Base-by-base conservation (phyloP, 345 rosid species). In the Odontarrhena argentea region DNA sequence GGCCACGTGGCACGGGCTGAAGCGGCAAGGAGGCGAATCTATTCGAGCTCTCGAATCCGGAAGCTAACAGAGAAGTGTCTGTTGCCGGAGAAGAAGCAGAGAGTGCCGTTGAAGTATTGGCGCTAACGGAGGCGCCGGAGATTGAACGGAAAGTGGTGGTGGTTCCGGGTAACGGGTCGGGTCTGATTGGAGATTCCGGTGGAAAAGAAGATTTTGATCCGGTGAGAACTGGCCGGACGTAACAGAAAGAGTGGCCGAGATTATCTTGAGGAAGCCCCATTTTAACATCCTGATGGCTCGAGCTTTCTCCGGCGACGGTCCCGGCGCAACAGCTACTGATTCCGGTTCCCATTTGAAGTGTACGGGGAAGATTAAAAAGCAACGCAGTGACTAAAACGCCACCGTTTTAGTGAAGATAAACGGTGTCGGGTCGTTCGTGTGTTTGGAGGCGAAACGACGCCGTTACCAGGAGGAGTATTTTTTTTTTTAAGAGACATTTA, bases 41-140 rank as follows among this genome's bases (percentile, higher is more conserved):
- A 41, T 76, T 79, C 12, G 99, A 88, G 84, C 99, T 87, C 74
- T 88, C 92, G 59, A 91, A 91, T 9, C 88, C 83, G 43, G 96
- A 83, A n/a, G 92, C 80, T 1, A 74, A 73, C 15, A 68, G 24
- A 28, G 70, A 75, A 35, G 22, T 3, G 60, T 71, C 60, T 32
- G 80, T 84, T 55, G 68, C 63, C 53, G 82, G 78, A 6, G 90
- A 78, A 24, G 81, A 78, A 24, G 81, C 80, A 37, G 96, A 82
- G 35, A 83, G 88, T 0, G 83, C 79, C 18, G 97, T 82, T 1
- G 97, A 85, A 14, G 84, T 70, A 82, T 94, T 94, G 69, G 99
- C 97, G 67, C 99, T 82, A 60, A 91, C 83, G 11, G 96, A 94
- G 13, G 99, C 99, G 37, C 99, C 99, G 74, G 99, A 87, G 47